Evolutionary conservation across 2,329 filamentous ascomycete species (phyloP), one percentile per base, ranked within the genome.

Genomic region (Pseudogymnoascus verrucosus): DNA sequence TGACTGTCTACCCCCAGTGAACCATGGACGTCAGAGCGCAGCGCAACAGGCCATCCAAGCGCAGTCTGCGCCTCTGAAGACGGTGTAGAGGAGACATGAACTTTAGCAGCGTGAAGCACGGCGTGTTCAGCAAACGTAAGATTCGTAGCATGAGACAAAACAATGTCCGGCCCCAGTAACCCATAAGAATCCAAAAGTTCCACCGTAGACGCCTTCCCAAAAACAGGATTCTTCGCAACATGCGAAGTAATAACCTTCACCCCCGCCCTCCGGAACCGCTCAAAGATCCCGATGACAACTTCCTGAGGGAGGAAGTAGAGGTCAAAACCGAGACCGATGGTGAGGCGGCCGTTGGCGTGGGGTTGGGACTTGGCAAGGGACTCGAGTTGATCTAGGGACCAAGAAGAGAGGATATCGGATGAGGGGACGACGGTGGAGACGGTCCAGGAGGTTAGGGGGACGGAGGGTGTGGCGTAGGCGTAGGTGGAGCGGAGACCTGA

Each of bases 21-120:
- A 5, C 71, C 69, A 8, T 73, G 70, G 7, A 3, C 69, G 67
- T 36, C 74, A 70, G 16, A 73, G 54, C 59, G 72, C 64, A 78
- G 73, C 37, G 75, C 75, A 2, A 78, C 72, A 0, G 76, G 74
- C 3, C 69, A 61, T 0, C 75, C 74, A 65, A 74, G 71, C 0
- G 74, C 76, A 79, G 81, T 82, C 65, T 83, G 79, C 8, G 80
- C 68, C 67, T 83, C 81, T 0, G 79, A 79, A n/a, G 77, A 77
- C 0, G 80, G 80, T 0, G 81, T 82, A 14, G 72, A 74, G 2
- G 77, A 78, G 14, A 82, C 69, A 51, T 73, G 71, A 1, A 74
- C 74, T 5, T 74, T 72, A 8, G 73, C 67, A 19, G 71, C 67
- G 31, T 71, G 67, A 16, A 81, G 70, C 1, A 75, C 62, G 7